Conservation (phyloP, 768 basidiomycete genomes). For the Epithele typhae region DNA sequence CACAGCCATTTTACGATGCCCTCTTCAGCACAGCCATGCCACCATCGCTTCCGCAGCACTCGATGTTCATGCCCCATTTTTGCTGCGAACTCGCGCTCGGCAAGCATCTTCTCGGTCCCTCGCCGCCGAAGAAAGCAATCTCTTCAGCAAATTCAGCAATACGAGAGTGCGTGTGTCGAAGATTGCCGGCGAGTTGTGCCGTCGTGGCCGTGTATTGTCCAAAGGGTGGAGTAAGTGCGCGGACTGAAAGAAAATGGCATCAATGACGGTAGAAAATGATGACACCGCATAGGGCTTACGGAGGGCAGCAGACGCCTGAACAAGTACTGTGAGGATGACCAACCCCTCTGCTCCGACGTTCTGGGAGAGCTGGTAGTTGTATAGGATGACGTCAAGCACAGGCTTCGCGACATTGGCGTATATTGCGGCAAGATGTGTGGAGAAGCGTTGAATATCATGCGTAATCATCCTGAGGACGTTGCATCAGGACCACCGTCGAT, state of each 20-base stretch:
- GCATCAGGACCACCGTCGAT: no score
- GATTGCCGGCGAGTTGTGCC: slow-evolving; percentile 81
- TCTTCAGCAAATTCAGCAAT: slow-evolving; percentile 88
- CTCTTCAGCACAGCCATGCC: slow-evolving; percentile 91
- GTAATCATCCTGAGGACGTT: slow-evolving; percentile 77
- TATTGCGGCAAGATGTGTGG: slow-evolving; percentile 84
- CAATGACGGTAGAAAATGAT: slow-evolving; percentile 12
- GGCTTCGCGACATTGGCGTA: slow-evolving; percentile 96
- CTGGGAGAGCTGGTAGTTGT: slow-evolving; percentile 91
- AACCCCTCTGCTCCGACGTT: slow-evolving; percentile 95
- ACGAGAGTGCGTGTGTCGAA: slow-evolving; percentile 90
- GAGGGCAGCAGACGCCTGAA: slow-evolving; percentile 79
- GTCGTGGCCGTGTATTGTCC: slow-evolving; percentile 87
- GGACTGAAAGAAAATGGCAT: slow-evolving; percentile 45
- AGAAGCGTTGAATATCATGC: slow-evolving; percentile 92
- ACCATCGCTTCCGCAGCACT: slow-evolving; percentile 76
- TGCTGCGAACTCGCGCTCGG: slow-evolving; percentile 84
- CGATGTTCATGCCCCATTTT: slow-evolving; percentile 83
- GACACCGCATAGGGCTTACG: slow-evolving; percentile 54
- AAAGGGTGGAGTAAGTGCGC: slow-evolving; percentile 86
- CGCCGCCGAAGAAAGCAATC: slow-evolving; percentile 83
- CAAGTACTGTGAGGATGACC: slow-evolving; percentile 73
- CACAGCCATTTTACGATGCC: slow-evolving; percentile 96
- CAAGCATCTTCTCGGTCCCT: slow-evolving; percentile 87
- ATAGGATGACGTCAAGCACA: slow-evolving; percentile 84